Conservation (phyloP, 176 grass and related monocot genomes). For the Zea luxurians region DNA sequence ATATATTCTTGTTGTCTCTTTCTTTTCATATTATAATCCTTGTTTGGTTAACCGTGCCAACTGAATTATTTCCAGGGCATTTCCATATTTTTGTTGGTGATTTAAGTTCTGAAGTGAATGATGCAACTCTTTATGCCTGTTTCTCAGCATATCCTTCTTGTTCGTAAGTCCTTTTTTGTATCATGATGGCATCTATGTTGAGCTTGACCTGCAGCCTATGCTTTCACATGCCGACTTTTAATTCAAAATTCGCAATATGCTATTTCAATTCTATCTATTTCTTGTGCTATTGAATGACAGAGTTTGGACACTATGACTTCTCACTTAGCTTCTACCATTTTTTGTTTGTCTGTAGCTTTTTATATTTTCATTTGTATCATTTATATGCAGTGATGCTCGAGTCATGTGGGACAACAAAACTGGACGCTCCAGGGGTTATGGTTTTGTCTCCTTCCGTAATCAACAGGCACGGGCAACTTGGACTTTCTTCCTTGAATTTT, state of each 20-base stretch:
- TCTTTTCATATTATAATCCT: slow-evolving; percentile 30
- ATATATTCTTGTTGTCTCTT: not conserved
- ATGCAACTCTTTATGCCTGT: slow-evolving; percentile 86
- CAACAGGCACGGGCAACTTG: slow-evolving; percentile 57
- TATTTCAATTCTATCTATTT: slow-evolving; percentile 20
- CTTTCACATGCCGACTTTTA: not conserved
- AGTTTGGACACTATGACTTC: slow-evolving; percentile 7
- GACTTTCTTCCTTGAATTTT: slow-evolving; percentile 22
- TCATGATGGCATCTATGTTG: slow-evolving; percentile 31
- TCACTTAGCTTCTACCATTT: slow-evolving; percentile 23
- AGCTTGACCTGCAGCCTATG: not conserved
- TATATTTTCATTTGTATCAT: slow-evolving; percentile 28
- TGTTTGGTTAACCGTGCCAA: slow-evolving; percentile 36
- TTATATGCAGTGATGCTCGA: slow-evolving; percentile 69
- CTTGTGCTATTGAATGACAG: slow-evolving; percentile 12
- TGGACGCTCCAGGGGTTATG: slow-evolving; percentile 84
- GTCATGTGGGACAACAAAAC: slow-evolving; percentile 97
- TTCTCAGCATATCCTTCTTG: slow-evolving; percentile 84
- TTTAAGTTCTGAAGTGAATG: slow-evolving; percentile 90
- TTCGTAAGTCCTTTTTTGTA: slow-evolving; percentile 72
- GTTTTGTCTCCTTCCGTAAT: slow-evolving; percentile 85
- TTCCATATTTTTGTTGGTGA: slow-evolving; percentile 96
- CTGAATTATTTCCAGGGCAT: slow-evolving; percentile 68
- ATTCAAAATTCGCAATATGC: slow-evolving; percentile 15
- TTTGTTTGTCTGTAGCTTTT: slow-evolving; percentile 23